Conservation (phyloP, 2,329 filamentous ascomycete species). For the Colletotrichum endophyticum region DNA sequence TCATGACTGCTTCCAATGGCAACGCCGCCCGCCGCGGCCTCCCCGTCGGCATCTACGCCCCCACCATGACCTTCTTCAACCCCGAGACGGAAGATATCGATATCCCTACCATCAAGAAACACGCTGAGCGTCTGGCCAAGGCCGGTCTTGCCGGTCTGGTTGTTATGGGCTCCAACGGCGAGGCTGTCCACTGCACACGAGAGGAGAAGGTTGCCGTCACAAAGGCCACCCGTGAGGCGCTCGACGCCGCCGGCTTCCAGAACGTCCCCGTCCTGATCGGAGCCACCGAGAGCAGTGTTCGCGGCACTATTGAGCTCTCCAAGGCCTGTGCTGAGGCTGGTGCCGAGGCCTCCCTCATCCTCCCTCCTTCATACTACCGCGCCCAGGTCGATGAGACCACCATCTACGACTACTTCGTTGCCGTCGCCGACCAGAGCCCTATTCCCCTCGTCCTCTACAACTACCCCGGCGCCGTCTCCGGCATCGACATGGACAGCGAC, state of each 20-base stretch:
- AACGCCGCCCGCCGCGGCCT: conserved; percentile 58
- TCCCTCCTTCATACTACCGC: conserved; percentile 86
- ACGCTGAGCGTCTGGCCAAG: conserved; percentile 77
- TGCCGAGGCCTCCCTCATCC: conserved; percentile 79
- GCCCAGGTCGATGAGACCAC: conserved; percentile 76
- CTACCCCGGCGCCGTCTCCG: conserved; percentile 85
- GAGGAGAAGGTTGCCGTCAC: conserved; percentile 80
- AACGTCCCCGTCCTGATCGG: conserved; percentile 83
- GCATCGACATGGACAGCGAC: conserved; percentile 90
- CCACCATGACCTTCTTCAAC: conserved; percentile 91
- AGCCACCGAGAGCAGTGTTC: conserved; percentile 80
- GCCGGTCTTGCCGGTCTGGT: conserved; percentile 83
- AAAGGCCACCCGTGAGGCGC: conserved; percentile 77
- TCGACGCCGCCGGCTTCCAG: conserved; percentile 79
- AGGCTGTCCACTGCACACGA: conserved; percentile 82
- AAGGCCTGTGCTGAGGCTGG: conserved; percentile 70
- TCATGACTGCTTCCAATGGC: conserved; percentile 24
- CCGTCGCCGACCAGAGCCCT: conserved; percentile 76
- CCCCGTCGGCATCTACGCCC: conserved; percentile 84
- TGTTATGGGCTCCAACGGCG: conserved; percentile 89
- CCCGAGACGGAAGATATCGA: conserved; percentile 84
- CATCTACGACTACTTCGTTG: conserved; percentile 74
- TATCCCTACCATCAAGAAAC: conserved; percentile 77
- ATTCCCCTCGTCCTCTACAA: conserved; percentile 88
- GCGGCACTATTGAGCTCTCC: conserved; percentile 78